Evolutionary conservation across 1,139 yeast species (phyloP), one percentile per base, ranked within the genome.

Genomic region (Sugiyamaella japonica): DNA sequence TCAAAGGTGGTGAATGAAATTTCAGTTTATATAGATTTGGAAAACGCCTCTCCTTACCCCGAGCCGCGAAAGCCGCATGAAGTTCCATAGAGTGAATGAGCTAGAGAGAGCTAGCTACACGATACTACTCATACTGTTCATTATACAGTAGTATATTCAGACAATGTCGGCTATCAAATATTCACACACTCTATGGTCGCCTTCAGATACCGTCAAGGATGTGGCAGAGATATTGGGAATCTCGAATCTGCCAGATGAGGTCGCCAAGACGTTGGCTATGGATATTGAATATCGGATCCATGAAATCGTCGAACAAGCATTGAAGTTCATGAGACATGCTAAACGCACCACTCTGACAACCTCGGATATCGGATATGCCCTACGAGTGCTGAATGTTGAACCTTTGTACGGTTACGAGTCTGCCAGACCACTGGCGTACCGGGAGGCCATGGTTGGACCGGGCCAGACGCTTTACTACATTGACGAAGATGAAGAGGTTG

Each of bases 231-330:
- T 90, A 2, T 76, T 93, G 17, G 99, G 99, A 1, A 79, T 93
- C 41, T 70, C 77, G 7, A 85, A 80, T 58, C 74, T 93, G 46
- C 89, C 90, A 20, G 98, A 93, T 58, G 99, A 95, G 59, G 96
- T 95, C 1, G 88, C 97, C 52, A 89, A 89, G 66, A 89, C 95
- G 60, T 76, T 95, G 58, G 99, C 99, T 5, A 93, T 95, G 99
- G 99, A 95, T 70, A 96, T 93, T 31, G 99, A 95, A 73, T 95
- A 95, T 69, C 81, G 99, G 61, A 89, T 95, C 60, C 95, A 93
- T 69, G 99, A 95, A 72, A 88, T 95, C 46, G 76, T 93, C 56
- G 98, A 93, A 71, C 96, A 95, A 58, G 98, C 99, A 20, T 83
- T 87, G 56, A 95, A 93, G 70, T 91, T 93, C 71, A 95, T 93